phyloP scores from a whole-genome alignment of 805 yeast genomes.

The Ogataea populi-albae region DNA sequence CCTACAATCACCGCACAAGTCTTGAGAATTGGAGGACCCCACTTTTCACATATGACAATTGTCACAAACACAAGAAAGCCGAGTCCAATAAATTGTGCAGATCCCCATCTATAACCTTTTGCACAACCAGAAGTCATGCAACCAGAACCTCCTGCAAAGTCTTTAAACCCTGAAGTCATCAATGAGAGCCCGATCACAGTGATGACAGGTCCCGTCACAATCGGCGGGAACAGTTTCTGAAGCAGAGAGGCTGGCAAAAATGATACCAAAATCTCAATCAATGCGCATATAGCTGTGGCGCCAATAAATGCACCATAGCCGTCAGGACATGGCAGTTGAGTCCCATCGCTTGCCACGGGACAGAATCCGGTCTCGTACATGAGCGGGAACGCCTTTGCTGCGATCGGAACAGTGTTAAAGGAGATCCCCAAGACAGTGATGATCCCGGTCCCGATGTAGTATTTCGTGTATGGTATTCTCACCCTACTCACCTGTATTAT shows the following conservation, averaged over 20 bases:
- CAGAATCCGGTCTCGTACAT: constrained; percentile 76
- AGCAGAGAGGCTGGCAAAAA: constrained; percentile 72
- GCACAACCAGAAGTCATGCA: constrained; percentile 49
- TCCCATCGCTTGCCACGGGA: constrained; percentile 61
- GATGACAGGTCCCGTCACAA: constrained; percentile 93
- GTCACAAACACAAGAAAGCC: constrained; percentile 79
- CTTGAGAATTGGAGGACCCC: constrained; percentile 93
- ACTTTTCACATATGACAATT: constrained; percentile 74
- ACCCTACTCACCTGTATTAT: constrained; percentile 76
- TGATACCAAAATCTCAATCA: constrained; percentile 68
- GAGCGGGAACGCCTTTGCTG: constrained; percentile 68
- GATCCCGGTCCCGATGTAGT: constrained; percentile 83
- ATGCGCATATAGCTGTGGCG: constrained; percentile 71
- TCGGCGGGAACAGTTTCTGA: constrained; percentile 78
- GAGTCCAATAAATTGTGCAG: constrained; percentile 83
- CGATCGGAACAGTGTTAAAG: constrained; percentile 83
- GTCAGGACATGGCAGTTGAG: constrained; percentile 72
- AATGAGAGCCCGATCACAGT: constrained; percentile 73
- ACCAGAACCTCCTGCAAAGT: constrained; percentile 87
- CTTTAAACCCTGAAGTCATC: constrained; percentile 68
- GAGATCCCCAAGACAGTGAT: constrained; percentile 89
- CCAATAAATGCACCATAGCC: constrained; percentile 86
- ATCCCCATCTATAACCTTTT: constrained; percentile 66
- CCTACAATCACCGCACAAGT: constrained; percentile 91
- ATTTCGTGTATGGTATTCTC: constrained; percentile 68